Percentiles rank a stretch among this genome's conserved stretches.
Conservation (phyloP, 2,329 filamentous ascomycete species). For the Raffaelea deltoideospora region DNA sequence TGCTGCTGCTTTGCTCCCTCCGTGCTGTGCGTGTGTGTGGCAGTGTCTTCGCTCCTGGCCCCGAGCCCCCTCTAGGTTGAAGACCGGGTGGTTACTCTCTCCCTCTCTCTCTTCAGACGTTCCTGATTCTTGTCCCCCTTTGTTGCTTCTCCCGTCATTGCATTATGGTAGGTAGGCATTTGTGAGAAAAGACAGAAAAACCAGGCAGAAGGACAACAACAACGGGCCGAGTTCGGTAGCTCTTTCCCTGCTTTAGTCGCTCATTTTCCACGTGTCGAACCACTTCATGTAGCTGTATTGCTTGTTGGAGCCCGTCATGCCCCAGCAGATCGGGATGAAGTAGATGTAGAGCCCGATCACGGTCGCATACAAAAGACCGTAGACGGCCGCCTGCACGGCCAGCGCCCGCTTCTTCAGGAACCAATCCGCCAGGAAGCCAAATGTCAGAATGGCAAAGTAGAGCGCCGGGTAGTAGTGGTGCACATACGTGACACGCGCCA, state of each 20-base stretch:
- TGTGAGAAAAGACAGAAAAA: not conserved
- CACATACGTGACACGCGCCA: constrained; percentile 98
- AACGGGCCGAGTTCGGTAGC: too few relatives aligned
- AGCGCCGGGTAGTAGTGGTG: constrained; percentile 98
- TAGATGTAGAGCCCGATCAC: constrained; percentile 73
- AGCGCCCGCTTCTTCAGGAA: constrained; percentile 51
- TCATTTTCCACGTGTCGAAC: constrained; percentile 76
- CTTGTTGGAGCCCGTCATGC: constrained; percentile 74
- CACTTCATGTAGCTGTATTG: constrained; percentile 90
- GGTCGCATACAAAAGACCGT: constrained; percentile 54
- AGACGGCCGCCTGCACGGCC: constrained; percentile 51
- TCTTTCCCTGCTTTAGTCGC: too few relatives aligned
- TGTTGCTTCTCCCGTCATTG: too few relatives aligned
- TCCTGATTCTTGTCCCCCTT: too few relatives aligned
- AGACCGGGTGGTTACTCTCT: too few relatives aligned
- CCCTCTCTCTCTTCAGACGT: too few relatives aligned
- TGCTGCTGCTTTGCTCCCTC: too few relatives aligned
- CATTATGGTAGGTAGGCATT: not conserved
- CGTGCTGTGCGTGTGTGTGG: too few relatives aligned
- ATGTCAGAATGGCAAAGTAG: constrained; percentile 85
- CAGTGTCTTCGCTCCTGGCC: too few relatives aligned
- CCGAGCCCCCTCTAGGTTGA: too few relatives aligned
- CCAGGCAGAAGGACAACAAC: too few relatives aligned
- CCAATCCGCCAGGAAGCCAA: constrained; percentile 85
- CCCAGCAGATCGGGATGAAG: constrained; percentile 91